Base-by-base conservation (phyloP, 768 basidiomycete species). In the Sarcodon sp. region DNA sequence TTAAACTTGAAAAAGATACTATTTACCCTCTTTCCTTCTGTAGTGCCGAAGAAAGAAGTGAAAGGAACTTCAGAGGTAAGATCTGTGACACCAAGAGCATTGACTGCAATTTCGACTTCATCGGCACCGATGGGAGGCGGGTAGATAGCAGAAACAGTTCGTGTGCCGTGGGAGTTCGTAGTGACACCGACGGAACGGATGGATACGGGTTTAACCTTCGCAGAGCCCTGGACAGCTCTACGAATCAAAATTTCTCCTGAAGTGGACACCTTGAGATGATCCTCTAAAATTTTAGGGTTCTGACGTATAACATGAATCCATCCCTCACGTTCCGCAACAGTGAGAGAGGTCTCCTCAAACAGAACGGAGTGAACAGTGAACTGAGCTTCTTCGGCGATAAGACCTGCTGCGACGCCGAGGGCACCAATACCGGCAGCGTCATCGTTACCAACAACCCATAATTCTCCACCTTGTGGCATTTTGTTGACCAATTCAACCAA, bases 391-490 rank as follows among this genome's bases (percentile, higher is more conserved):
- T 62, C 61, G 7, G 61, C 59, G 3, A 60, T 54, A 5, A 62
- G 45, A 45, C 61, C 62, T 0, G 61, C 59, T 3, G 59, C 57
- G 16, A 62, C 33, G 27, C 61, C 61, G 11, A 62, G 54, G 13
- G 61, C 61, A 9, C 59, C 61, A 12, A 62, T 62, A 31, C 61
- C 61, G 43, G 51, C 59, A 1, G 61, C 55, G 31, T 63, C 54
- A 35, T 62, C 61, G 33, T 62, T 63, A 4, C 59, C 59, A 1
- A 53, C 58, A 45, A 62, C 54, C 61, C 61, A 62, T 2, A 62
- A 15, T 18, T 62, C 61, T 1, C 57, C 54, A 21, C 60, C 61
- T 1, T 53, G 53, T 18, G 57, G 50, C 12, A 62, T 46, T 46
- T 57, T 55, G 36, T 51, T 56, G 1, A 51, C 57, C 10, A 62